Conservation (phyloP, 192 early-diverging fungal species). For the Entrophospora sp. region DNA sequence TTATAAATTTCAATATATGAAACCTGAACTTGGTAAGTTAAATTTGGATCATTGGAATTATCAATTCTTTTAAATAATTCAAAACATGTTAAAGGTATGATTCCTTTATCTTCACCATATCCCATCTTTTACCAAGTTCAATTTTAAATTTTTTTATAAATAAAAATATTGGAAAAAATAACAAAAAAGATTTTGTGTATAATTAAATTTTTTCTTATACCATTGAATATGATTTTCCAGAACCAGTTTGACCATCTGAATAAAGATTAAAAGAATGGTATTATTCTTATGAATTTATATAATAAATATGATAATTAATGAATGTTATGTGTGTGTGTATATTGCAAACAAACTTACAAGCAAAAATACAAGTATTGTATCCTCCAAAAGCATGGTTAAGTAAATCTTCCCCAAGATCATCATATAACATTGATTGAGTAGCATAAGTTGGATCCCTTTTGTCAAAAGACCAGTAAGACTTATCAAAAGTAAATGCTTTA, state of each 20-base stretch:
- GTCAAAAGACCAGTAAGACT: constrained; percentile 83
- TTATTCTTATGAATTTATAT: too few relatives aligned
- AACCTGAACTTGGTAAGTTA: constrained; percentile 63
- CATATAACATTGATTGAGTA: constrained; percentile 66
- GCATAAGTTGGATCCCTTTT: constrained; percentile 53
- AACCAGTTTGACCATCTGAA: constrained; percentile 70
- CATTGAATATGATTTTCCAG: constrained; percentile 65
- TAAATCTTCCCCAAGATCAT: constrained; percentile 65
- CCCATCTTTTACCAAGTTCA: constrained; percentile 41
- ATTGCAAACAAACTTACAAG: constrained; percentile 47
- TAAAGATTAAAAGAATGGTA: not conserved
- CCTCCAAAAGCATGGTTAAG: constrained; percentile 82
- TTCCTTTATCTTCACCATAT: constrained; percentile 66
- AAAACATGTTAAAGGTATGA: constrained; percentile 80
- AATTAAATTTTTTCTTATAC: constrained; percentile 27
- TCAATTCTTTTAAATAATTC: constrained; percentile 67
- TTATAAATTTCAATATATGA: constrained; percentile 93
- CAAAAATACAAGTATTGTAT: constrained; percentile 91
- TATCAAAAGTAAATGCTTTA: constrained; percentile 77
- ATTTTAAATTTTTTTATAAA: too few relatives aligned
- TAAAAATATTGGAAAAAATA: too few relatives aligned
- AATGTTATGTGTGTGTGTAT: not conserved
- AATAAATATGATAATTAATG: not conserved
- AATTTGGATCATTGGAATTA: constrained; percentile 28
- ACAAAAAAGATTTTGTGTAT: too few relatives aligned